Percentiles rank a stretch among this genome's conserved stretches.
Evolutionary conservation across 2,329 filamentous ascomycete genomes (phyloP).

Genomic region (Fusarium falciforme): DNA sequence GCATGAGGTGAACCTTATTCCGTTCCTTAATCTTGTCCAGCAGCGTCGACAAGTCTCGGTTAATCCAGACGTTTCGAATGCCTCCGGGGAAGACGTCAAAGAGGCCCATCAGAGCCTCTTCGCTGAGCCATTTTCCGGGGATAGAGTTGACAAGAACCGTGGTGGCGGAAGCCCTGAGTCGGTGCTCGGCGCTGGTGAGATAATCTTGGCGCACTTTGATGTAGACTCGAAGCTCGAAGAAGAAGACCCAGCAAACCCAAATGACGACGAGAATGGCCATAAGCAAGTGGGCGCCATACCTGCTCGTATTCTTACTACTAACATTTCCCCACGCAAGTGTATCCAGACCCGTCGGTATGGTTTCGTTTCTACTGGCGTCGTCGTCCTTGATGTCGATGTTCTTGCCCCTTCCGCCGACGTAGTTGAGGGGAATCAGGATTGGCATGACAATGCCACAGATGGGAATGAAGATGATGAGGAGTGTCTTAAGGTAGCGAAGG

Average conservation of each 20-base stretch:
- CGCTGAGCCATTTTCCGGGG: conserved; percentile 88
- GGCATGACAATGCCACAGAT: conserved; percentile 83
- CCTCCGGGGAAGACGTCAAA: conserved; percentile 98
- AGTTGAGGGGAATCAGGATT: conserved; percentile 88
- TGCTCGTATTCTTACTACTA: conserved; percentile 68
- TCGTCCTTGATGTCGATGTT: conserved; percentile 57
- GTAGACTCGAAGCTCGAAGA: conserved; percentile 86
- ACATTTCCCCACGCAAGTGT: conserved; percentile 91
- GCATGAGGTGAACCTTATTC: conserved; percentile 73
- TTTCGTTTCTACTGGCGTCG: conserved; percentile 39
- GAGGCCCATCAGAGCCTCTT: conserved; percentile 82
- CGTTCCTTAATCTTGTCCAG: conserved; percentile 85
- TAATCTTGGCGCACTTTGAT: conserved; percentile 95
- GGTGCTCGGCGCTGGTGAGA: conserved; percentile 93
- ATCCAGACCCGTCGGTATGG: conserved; percentile 73
- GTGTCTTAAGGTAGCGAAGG: conserved; percentile 80
- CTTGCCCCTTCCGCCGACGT: conserved; percentile 74
- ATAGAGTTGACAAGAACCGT: conserved; percentile 95
- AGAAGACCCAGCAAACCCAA: conserved; percentile 90
- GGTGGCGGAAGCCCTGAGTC: conserved; percentile 91
- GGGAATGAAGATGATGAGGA: conserved; percentile 92
- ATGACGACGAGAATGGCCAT: conserved; percentile 81
- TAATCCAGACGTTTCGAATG: conserved; percentile 96
- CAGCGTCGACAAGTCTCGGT: conserved; percentile 85
- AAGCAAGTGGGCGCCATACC: conserved; percentile 87